Percentiles rank a stretch among this genome's conserved stretches.
Evolutionary conservation across 2,329 filamentous ascomycete species (phyloP).

Genomic region (Neophaeococcomyces aloes): DNA sequence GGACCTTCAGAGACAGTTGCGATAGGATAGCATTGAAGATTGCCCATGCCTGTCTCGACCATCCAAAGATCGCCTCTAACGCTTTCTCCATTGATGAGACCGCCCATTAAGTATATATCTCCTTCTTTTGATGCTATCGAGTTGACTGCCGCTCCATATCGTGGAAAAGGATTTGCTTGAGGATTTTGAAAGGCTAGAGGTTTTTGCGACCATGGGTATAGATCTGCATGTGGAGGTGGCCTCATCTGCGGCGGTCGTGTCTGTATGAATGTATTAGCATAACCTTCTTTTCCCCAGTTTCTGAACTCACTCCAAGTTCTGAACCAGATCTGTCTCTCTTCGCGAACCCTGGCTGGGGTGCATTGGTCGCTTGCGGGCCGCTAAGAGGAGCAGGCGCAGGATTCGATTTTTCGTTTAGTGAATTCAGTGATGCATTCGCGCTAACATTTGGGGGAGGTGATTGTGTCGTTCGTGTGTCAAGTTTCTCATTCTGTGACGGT

Average conservation of each 20-base stretch:
- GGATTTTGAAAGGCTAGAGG: conserved; percentile 74
- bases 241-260: conserved; percentile 22
- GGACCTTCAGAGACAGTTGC: conserved; percentile 88
- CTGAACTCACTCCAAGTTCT: conserved; percentile 42
- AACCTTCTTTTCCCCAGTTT: conserved; percentile 14
- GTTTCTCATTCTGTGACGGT: conserved; percentile 30
- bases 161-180: conserved; percentile 78
- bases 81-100: conserved; percentile 84
- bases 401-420: conserved; percentile 32
- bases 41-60: conserved; percentile 74
- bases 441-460: conserved; percentile 69
- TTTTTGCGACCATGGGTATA: conserved; percentile 94
- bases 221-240: conserved; percentile 60
- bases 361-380: conserved; percentile 1
- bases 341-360: conserved; percentile 12
- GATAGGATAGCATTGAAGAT: conserved; percentile 82
- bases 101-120: conserved; percentile 95
- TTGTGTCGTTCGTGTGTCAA: conserved; percentile 29
- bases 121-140: conserved; percentile 88
- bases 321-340: conserved; percentile 47
- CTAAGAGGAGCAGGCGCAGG: neutral
- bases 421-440: conserved; percentile 55
- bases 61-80: conserved; percentile 98
- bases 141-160: conserved; percentile 95
- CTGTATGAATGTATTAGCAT: conserved; percentile 10